Evolutionary conservation across 148 eudicot species (phyloP).

Genomic region (Limonium bicolor): DNA sequence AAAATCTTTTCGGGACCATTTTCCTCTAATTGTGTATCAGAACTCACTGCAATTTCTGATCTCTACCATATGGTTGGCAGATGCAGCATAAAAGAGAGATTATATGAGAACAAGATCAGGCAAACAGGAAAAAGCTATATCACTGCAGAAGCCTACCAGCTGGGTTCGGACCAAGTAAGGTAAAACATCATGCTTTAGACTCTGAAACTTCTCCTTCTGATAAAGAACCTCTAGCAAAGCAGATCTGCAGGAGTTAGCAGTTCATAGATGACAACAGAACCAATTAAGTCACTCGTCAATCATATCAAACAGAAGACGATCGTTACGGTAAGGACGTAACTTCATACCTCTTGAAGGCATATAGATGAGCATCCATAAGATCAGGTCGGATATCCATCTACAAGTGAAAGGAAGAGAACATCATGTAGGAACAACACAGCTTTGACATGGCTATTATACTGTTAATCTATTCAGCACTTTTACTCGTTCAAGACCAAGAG

Average conservation of each 20-base stretch:
- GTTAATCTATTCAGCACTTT: too few relatives aligned
- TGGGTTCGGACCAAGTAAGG: conserved; percentile 86
- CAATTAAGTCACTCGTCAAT: too few relatives aligned
- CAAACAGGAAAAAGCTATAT: not conserved
- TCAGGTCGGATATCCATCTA: conserved; percentile 90
- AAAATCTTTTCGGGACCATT: conserved; percentile 41
- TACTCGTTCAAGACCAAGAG: too few relatives aligned
- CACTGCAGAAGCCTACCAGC: conserved; percentile 41
- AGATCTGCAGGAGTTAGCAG: conserved; percentile 33
- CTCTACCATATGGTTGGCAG: conserved; percentile 23
- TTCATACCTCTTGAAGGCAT: conserved; percentile 89
- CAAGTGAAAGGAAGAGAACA: conserved; percentile 7
- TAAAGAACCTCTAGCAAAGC: conserved; percentile 75
- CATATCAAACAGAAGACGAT: too few relatives aligned
- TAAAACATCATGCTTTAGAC: conserved; percentile 75
- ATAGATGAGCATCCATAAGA: conserved; percentile 95
- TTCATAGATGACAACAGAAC: conserved; percentile 3
- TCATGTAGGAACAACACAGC: conserved; percentile 1
- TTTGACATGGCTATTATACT: too few relatives aligned
- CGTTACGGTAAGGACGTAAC: conserved; percentile 10
- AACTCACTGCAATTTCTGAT: conserved; percentile 53
- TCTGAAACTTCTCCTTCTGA: conserved; percentile 59
- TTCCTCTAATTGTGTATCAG: conserved; percentile 42
- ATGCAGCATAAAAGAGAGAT: not conserved
- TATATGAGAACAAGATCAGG: not conserved